Evolutionary conservation across 192 early-diverging fungal genomes (phyloP).

Genomic region (Coemansia javaensis): DNA sequence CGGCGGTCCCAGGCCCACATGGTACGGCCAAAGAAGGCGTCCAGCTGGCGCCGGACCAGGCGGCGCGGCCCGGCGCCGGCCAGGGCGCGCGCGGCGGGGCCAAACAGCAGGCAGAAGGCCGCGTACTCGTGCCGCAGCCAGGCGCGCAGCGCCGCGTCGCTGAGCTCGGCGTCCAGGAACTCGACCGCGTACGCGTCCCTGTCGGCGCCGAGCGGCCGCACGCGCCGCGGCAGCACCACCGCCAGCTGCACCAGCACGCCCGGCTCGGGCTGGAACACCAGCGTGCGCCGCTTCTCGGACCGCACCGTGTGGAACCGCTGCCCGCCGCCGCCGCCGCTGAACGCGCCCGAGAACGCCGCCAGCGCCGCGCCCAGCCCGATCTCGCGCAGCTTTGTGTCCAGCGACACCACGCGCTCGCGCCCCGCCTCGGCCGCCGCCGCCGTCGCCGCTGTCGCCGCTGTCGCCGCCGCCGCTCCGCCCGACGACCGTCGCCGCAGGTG

Average conservation of each 20-base stretch:
- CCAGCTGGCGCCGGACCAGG: conserved; percentile 27
- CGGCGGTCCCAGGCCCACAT: conserved; percentile 30
- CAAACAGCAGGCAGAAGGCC: conserved; percentile 26
- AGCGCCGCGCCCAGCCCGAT: conserved; percentile 71
- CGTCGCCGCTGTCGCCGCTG: not conserved
- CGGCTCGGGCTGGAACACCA: conserved; percentile 30
- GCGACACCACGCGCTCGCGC: conserved; percentile 54
- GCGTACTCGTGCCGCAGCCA: conserved; percentile 38
- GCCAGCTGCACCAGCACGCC: conserved; percentile 31
- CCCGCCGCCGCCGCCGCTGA: not conserved
- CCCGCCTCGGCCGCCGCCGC: conserved; percentile 1
- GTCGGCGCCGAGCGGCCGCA: conserved; percentile 25
- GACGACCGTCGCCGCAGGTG: conserved; percentile 28
- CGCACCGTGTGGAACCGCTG: conserved; percentile 23
- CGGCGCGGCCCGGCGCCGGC: not conserved
- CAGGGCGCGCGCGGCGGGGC: conserved; percentile 13
- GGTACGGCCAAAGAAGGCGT: conserved; percentile 33
- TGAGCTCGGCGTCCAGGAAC: conserved; percentile 30
- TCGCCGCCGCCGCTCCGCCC: conserved; percentile 3
- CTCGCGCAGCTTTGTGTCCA: conserved; percentile 69
- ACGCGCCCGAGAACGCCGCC: conserved; percentile 57
- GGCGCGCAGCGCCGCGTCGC: conserved; percentile 17
- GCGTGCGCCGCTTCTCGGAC: conserved; percentile 43
- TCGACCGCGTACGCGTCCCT: conserved; percentile 41
- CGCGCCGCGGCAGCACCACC: conserved; percentile 33